Percentiles rank a stretch among this genome's conserved stretches.
Evolutionary conservation across 2,329 filamentous ascomycete genomes (phyloP).

Genomic region (Ceratocystis eucalypticola): DNA sequence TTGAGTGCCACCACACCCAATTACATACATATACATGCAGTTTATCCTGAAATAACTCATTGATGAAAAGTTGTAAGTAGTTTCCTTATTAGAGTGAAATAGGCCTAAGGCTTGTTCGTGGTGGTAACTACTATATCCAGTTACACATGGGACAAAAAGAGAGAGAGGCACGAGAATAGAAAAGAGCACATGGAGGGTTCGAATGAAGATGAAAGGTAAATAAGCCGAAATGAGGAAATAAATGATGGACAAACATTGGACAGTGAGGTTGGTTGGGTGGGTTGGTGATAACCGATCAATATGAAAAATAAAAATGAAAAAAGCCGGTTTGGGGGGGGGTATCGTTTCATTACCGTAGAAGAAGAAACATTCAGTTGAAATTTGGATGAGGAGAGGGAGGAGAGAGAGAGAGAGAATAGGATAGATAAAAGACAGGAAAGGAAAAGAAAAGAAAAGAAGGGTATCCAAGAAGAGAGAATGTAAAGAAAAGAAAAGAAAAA

Average conservation of each 20-base stretch:
- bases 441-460: not conserved
- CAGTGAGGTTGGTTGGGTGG: not conserved
- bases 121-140: too few relatives aligned
- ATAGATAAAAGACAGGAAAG: not conserved
- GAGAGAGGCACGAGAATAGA: not conserved
- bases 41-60: too few relatives aligned
- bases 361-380: conserved; percentile 2
- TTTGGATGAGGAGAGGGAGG: not conserved
- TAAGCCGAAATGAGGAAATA: not conserved
- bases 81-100: not conserved
- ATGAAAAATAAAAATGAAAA: not conserved
- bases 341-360: conserved; percentile 11
- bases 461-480: conserved; percentile 9
- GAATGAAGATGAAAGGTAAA: not conserved
- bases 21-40: too few relatives aligned
- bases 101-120: not conserved
- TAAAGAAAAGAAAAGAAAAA: not conserved
- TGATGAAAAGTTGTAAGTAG: not conserved
- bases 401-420: not conserved
- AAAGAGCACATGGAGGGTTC: not conserved
- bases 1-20: not conserved
- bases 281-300: not conserved
- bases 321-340: not conserved
- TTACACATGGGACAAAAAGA: not conserved
- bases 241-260: not conserved